These are phyloP conservation scores for Pulveroboletus sp. DNA, from an alignment of 768 basidiomycete species.

Conservation along the genomic window DNA sequence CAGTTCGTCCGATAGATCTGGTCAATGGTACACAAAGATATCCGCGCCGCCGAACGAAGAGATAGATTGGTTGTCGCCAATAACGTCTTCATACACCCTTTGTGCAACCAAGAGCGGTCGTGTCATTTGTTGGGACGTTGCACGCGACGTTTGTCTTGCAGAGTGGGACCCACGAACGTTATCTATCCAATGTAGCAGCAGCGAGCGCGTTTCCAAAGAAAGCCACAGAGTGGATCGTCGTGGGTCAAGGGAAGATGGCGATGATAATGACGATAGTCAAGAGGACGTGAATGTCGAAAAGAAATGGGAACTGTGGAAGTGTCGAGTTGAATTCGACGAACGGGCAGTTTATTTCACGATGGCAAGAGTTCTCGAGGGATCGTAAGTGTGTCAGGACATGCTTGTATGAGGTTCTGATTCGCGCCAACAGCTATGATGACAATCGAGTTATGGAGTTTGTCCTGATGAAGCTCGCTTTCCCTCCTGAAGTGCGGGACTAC, in stretches of 20 bases:
- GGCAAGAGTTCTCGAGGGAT: constrained; percentile 54
- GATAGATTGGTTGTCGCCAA: constrained; percentile 73
- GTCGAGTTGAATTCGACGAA: constrained; percentile 69
- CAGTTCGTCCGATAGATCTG: constrained; percentile 20
- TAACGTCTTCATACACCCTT: constrained; percentile 71
- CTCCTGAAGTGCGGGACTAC: constrained; percentile 40
- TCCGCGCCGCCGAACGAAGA: constrained; percentile 62
- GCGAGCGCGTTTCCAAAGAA: constrained; percentile 10
- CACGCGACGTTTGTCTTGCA: constrained; percentile 53
- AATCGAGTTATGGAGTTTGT: constrained; percentile 65
- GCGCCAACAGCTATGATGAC: constrained; percentile 46
- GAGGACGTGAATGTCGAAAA: constrained; percentile 23
- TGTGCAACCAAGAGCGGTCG: constrained; percentile 73
- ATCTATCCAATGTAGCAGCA: background rate
- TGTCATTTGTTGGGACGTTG: constrained; percentile 75
- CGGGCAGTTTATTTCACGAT: constrained; percentile 70
- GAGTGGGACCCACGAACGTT: constrained; percentile 56
- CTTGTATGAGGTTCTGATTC: constrained; percentile 1
- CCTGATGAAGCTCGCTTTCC: constrained; percentile 63
- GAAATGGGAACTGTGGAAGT: constrained; percentile 74
- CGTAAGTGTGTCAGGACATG: constrained; percentile 34
- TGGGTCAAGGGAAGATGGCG: constrained; percentile 7
- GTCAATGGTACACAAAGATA: constrained; percentile 63
- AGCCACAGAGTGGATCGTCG: constrained; percentile 1
- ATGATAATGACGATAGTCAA: constrained; percentile 11